These are phyloP conservation scores for Pseudogymnoascus verrucosus DNA, from an alignment of 2,329 filamentous ascomycete genomes.

Conservation along the genomic window DNA sequence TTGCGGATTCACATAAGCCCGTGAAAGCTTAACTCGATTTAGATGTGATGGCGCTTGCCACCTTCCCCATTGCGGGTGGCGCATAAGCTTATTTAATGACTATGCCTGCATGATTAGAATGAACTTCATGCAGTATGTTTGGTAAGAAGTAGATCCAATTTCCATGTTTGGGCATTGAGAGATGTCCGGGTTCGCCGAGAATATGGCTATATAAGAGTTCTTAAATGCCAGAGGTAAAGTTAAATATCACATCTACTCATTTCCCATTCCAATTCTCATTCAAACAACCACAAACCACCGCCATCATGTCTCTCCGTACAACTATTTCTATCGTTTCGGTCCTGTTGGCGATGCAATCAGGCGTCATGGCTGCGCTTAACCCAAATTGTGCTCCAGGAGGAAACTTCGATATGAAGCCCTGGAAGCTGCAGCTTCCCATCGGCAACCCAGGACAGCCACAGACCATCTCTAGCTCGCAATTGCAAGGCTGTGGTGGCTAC, in stretches of 20 bases:
- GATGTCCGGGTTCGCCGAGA: background rate
- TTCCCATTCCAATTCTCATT: background rate
- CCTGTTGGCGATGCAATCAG: background rate
- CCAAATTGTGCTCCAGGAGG: constrained; percentile 23
- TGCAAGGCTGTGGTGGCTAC: constrained; percentile 32
- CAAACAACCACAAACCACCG: background rate
- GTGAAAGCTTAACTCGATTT: background rate
- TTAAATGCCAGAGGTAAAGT: background rate
- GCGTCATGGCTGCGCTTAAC: constrained; percentile 10
- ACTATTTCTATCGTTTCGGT: background rate
- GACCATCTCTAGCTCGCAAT: constrained; percentile 25
- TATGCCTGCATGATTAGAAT: background rate
- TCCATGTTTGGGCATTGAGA: background rate
- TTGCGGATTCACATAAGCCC: background rate
- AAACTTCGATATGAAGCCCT: constrained; percentile 29
- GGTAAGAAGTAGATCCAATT: background rate
- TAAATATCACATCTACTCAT: background rate
- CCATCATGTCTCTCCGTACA: background rate
- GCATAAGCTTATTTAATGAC: constrained; percentile 5
- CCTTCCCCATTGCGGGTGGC: background rate
- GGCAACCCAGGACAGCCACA: constrained; percentile 25
- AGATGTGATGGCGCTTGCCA: background rate
- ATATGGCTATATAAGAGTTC: background rate
- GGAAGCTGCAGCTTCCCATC: constrained; percentile 34
- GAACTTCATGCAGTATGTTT: background rate